Evolutionary conservation across 2,329 filamentous ascomycete genomes (phyloP).

Genomic region (Paraconiothyrium sp.): DNA sequence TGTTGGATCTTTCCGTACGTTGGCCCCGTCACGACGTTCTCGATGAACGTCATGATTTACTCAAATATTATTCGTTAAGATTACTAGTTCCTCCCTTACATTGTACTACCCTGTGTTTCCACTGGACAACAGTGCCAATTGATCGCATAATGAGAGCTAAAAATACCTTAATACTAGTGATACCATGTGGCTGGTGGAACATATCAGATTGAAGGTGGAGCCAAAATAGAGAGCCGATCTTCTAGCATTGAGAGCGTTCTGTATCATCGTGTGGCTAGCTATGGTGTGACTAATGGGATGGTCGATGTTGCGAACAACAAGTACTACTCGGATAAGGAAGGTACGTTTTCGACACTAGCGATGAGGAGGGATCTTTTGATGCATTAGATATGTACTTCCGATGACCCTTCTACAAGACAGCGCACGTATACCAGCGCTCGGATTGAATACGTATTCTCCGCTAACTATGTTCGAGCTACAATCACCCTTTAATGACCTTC

Average conservation of each 20-base stretch:
- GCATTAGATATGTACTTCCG: background rate
- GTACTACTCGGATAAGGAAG: slow-evolving; percentile 61
- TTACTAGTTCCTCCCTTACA: slow-evolving; percentile 47
- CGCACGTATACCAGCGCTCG: slow-evolving; percentile 45
- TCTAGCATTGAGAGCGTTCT: slow-evolving; percentile 54
- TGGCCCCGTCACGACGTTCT: slow-evolving; percentile 30
- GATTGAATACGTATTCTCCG: slow-evolving; percentile 53
- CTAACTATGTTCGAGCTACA: slow-evolving; percentile 58
- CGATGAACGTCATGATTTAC: slow-evolving; percentile 33
- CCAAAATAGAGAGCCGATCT: slow-evolving; percentile 51
- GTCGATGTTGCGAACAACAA: slow-evolving; percentile 62
- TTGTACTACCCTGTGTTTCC: slow-evolving; percentile 45
- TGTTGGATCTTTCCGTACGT: slow-evolving; percentile 32
- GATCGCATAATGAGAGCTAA: slow-evolving; percentile 39
- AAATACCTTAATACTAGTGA: slow-evolving; percentile 48
- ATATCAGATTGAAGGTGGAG: slow-evolving; percentile 57
- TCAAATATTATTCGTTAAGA: slow-evolving; percentile 40
- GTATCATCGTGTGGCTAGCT: slow-evolving; percentile 39
- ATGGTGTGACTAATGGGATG: slow-evolving; percentile 43
- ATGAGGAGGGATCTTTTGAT: background rate
- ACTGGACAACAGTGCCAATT: slow-evolving; percentile 41
- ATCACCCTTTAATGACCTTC: slow-evolving; percentile 52
- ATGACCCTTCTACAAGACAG: slow-evolving; percentile 42
- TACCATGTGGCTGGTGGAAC: slow-evolving; percentile 56
- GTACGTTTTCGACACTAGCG: slow-evolving; percentile 12